Evolutionary conservation across 148 eudicot genomes (phyloP).

Genomic region (Silene conica): DNA sequence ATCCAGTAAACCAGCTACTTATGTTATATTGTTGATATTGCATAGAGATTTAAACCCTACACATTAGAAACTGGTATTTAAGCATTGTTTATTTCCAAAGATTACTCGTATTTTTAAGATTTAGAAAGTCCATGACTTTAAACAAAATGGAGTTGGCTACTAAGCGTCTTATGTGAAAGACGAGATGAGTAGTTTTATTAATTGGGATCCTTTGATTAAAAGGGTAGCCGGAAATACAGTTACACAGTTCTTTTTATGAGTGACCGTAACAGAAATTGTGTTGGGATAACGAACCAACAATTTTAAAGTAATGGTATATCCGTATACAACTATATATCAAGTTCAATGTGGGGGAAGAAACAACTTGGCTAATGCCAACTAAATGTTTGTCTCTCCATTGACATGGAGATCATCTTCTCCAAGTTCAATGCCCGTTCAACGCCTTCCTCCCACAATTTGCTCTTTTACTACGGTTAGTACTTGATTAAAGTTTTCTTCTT

Average conservation of each 20-base stretch:
- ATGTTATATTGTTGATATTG: no score
- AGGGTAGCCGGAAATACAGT: background rate
- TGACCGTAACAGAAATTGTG: no score
- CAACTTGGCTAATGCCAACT: background rate
- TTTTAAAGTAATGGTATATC: background rate
- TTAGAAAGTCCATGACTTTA: background rate
- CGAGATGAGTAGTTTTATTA: background rate
- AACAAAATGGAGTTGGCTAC: background rate
- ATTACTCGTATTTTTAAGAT: background rate
- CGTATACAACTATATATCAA: background rate
- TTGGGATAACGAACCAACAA: no score
- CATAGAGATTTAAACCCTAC: no score
- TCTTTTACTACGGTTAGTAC: background rate
- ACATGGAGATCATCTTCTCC: background rate
- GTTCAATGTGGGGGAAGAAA: background rate
- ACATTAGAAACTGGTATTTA: no score
- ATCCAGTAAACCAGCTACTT: no score
- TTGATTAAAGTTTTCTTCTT: background rate
- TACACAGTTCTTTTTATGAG: background rate
- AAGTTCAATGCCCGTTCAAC: background rate
- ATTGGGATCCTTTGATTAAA: no score
- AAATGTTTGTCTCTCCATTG: background rate
- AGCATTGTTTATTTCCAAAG: no score
- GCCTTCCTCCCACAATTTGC: background rate
- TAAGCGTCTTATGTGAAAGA: background rate